Evolutionary conservation across 2,329 filamentous ascomycete genomes (phyloP).

Genomic region (Emericellopsis atlantica): DNA sequence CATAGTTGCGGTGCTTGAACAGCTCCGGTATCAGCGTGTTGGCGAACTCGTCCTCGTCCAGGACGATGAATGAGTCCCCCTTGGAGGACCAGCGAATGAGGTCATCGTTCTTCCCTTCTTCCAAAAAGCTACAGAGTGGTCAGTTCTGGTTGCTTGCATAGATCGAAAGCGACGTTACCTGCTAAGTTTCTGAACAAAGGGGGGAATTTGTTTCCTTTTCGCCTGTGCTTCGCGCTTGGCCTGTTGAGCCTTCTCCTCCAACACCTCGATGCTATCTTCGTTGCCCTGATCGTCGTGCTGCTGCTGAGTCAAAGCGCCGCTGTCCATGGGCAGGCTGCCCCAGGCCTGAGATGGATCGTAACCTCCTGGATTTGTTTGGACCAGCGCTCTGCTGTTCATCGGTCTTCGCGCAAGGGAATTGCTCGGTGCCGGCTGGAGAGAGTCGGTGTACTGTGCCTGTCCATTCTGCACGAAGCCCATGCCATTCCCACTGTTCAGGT

Average conservation of each 20-base stretch:
- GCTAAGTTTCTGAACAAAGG: conserved; percentile 95
- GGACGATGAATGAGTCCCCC: conserved; percentile 89
- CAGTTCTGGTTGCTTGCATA: not conserved
- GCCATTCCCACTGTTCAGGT: too few species aligned
- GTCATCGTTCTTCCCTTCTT: conserved; percentile 85
- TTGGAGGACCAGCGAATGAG: conserved; percentile 95
- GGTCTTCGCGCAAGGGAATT: not conserved
- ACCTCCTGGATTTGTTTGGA: conserved; percentile 20
- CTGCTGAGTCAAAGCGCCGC: conserved; percentile 12
- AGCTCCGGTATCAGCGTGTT: conserved; percentile 94
- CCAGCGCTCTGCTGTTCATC: conserved; percentile 15
- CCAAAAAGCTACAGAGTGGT: conserved; percentile 58
- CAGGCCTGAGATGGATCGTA: not conserved
- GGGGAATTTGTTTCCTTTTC: conserved; percentile 91
- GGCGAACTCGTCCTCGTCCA: conserved; percentile 97
- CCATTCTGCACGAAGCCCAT: too few species aligned
- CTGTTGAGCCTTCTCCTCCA: conserved; percentile 67
- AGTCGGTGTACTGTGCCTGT: too few species aligned
- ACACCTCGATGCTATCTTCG: conserved; percentile 60
- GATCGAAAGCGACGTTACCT: conserved; percentile 48
- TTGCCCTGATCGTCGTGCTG: conserved; percentile 20
- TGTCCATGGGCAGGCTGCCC: not conserved
- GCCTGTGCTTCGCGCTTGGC: conserved; percentile 80
- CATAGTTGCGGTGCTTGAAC: conserved; percentile 99
- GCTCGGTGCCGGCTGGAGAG: not conserved